These are phyloP conservation scores for Trichoderma atrobrunneum DNA, from an alignment of 2,329 filamentous ascomycete genomes.

Conservation along the genomic window DNA sequence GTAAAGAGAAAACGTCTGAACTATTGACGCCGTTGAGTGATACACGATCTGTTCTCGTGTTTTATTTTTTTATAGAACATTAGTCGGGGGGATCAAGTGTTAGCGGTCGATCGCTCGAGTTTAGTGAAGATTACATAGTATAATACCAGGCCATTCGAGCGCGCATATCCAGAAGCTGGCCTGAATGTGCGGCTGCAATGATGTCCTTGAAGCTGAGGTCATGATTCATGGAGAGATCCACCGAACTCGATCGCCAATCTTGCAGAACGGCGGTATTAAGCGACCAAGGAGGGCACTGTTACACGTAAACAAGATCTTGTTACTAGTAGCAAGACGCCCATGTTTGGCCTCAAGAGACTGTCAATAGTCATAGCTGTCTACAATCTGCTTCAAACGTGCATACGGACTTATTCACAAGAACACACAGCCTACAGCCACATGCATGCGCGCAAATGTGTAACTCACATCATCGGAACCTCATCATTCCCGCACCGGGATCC, in stretches of 20 bases:
- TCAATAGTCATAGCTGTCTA: neutral
- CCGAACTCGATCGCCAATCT: neutral
- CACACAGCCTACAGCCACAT: neutral
- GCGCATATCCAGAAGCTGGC: neutral
- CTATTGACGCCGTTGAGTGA: neutral
- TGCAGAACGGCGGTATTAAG: neutral
- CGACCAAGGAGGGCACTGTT: neutral
- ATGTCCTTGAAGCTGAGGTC: neutral
- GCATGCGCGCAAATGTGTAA: neutral
- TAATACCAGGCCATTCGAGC: neutral
- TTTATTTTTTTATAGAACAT: neutral
- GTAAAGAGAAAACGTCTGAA: neutral
- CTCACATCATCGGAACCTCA: neutral
- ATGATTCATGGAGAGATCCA: neutral
- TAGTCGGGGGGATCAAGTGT: rapidly evolving
- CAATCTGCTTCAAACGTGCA: neutral
- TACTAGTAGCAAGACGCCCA: neutral
- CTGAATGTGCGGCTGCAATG: neutral
- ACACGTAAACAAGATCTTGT: neutral
- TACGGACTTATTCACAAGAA: neutral
- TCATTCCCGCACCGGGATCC: neutral
- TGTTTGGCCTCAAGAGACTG: neutral
- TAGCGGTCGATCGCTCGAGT: neutral
- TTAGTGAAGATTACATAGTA: too few relatives aligned
- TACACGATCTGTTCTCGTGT: neutral